phyloP scores from a whole-genome alignment of 192 early-diverging fungal species.

The Backusella sp. region DNA sequence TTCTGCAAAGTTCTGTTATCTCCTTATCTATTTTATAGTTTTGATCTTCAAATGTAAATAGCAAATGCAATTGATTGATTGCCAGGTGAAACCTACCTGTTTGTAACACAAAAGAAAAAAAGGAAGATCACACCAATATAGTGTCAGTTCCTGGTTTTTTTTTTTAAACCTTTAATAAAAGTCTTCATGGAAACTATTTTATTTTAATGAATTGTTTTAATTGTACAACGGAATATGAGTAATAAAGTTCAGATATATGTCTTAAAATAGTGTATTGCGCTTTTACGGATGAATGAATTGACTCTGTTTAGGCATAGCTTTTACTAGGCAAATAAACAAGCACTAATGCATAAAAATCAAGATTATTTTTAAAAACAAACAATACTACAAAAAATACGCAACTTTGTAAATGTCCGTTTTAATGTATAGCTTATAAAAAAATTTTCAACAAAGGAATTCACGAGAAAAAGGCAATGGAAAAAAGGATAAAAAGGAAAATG shows the following conservation, averaged over 20 bases:
- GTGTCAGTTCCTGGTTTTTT: background rate
- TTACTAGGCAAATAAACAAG: background rate
- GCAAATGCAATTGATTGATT: background rate
- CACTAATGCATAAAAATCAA: background rate
- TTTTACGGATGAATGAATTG: background rate
- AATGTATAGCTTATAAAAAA: background rate
- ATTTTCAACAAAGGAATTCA: background rate
- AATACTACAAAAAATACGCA: background rate
- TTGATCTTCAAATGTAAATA: background rate
- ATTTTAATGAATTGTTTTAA: background rate
- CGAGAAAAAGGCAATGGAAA: background rate
- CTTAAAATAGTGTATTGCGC: background rate
- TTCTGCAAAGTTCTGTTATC: background rate
- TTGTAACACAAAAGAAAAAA: background rate
- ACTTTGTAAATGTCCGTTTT: background rate
- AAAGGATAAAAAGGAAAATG: background rate
- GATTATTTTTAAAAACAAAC: background rate
- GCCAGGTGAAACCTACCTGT: background rate
- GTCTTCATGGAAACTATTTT: background rate
- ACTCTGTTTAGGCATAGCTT: background rate
- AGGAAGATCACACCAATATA: background rate
- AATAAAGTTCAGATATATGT: background rate
- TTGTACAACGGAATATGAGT: slow-evolving; percentile 1
- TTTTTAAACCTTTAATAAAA: background rate
- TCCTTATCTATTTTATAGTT: background rate